Evolutionary conservation across 345 rosid species (phyloP), one percentile per base, ranked within the genome.

Genomic region (Erodium maritimum): DNA sequence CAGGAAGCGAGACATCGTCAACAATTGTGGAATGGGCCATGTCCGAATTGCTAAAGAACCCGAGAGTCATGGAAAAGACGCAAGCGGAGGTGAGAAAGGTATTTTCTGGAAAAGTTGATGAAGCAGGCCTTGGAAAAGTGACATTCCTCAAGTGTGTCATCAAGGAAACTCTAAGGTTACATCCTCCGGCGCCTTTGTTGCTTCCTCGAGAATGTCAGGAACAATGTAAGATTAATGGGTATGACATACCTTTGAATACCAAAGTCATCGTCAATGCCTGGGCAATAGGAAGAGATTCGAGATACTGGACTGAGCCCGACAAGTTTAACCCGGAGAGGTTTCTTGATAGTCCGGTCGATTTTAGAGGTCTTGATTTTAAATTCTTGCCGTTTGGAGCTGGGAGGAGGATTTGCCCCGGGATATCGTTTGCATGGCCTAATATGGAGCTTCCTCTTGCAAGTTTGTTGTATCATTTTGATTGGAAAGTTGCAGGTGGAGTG

Each of bases 401-500:
- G 5, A 53, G 70, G 50, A 75, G 72, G 52, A 71, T 68, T 0
- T 74, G 79, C 23, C 79, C 69, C 0, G 72, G 72, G 12, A 62
- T 61, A 4, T 60, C 33, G 10, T 63, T 60, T 13, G 79, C 67
- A 7, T 7, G 67, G 1, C 55, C 69, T 0, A 24, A 19, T 17
- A 54, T 70, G 19, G 67, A 65, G 25, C 59, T 62, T 2, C 62
- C 67, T 34, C 37, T 74, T 0, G 78, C 78, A 1, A 21, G 33
- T 13, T 65, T 80, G 19, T 52, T 80, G 17, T 68, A 66, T 55
- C 65, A 63, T 10, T 81, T 81, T 62, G 76, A 81, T 16, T 81
- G 86, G 86, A 62, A 69, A 9, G 67, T 76, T 1, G 74, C 81
- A 2, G 50, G 57, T 5, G 77, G 63, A 19, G 33, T 59, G 64